Conservation (phyloP, 306 rosid species). For the Prunus salicina region DNA sequence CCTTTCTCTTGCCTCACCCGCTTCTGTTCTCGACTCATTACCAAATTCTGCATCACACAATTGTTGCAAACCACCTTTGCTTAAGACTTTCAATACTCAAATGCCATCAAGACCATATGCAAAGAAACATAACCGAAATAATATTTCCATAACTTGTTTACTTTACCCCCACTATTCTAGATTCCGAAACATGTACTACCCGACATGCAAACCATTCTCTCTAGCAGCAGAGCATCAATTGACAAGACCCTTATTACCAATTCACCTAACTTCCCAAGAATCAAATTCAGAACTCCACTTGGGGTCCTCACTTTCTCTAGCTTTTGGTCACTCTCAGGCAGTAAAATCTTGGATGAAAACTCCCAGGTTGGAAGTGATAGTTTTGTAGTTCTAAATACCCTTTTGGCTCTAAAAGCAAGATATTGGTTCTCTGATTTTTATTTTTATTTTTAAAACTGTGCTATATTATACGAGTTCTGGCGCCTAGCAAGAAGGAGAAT, state of each 20-base stretch:
- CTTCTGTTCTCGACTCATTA: slow-evolving; percentile 76
- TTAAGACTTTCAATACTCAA: slow-evolving; percentile 34
- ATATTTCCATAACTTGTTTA: slow-evolving; percentile 22
- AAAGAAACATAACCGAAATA: slow-evolving; percentile 22
- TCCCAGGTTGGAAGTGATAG: slow-evolving; percentile 29
- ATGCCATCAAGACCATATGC: slow-evolving; percentile 35
- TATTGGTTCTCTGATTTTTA: slow-evolving; percentile 4
- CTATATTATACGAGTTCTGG: slow-evolving; percentile 17
- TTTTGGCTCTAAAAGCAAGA: slow-evolving; percentile 59
- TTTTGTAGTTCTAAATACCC: slow-evolving; percentile 32
- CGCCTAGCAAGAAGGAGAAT: slow-evolving; percentile 22
- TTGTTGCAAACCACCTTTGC: slow-evolving; percentile 14
- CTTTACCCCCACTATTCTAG: slow-evolving; percentile 36
- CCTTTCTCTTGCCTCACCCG: slow-evolving; percentile 74
- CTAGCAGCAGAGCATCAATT: slow-evolving; percentile 22
- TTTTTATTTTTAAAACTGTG: neutral
- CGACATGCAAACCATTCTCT: slow-evolving; percentile 39
- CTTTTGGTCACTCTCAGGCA: neutral
- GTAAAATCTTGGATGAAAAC: slow-evolving; percentile 25
- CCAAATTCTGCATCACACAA: neutral
- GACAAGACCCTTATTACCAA: slow-evolving; percentile 48
- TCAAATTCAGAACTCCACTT: slow-evolving; percentile 10
- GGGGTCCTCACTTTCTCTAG: slow-evolving; percentile 28
- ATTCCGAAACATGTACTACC: slow-evolving; percentile 32
- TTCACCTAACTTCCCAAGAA: slow-evolving; percentile 22